Percentiles rank a stretch among this genome's conserved stretches.
phyloP scores from a whole-genome alignment of 2,329 filamentous ascomycete species.

The Xylariaceae sp. region DNA sequence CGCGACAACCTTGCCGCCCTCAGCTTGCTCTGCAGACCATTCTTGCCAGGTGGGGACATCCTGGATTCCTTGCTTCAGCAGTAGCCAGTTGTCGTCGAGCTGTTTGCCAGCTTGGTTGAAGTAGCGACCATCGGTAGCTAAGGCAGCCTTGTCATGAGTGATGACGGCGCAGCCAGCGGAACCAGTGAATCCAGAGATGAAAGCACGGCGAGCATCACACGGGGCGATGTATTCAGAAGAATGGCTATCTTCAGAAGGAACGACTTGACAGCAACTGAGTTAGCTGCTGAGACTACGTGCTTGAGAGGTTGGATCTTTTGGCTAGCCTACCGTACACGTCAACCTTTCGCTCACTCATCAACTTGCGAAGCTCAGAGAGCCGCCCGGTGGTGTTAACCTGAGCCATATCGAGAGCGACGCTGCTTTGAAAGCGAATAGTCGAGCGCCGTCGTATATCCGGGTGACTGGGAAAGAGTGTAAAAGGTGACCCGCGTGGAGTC shows the following conservation, averaged over 20 bases:
- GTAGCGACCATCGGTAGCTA: slow-evolving; percentile 95
- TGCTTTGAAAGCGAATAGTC: slow-evolving; percentile 32
- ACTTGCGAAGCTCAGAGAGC: slow-evolving; percentile 75
- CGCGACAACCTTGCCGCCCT: slow-evolving; percentile 84
- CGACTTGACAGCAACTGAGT: slow-evolving; percentile 63
- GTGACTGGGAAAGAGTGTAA: slow-evolving; percentile 6
- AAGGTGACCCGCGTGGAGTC: slow-evolving; percentile 5
- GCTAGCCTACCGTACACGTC: slow-evolving; percentile 83
- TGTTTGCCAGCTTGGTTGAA: slow-evolving; percentile 96
- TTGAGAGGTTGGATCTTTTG: slow-evolving; percentile 26
- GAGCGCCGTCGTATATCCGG: slow-evolving; percentile 12
- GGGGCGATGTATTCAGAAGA: slow-evolving; percentile 97
- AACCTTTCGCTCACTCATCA: slow-evolving; percentile 87
- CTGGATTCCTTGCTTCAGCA: slow-evolving; percentile 91
- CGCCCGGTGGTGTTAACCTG: slow-evolving; percentile 79
- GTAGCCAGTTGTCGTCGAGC: slow-evolving; percentile 87
- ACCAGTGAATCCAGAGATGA: slow-evolving; percentile 92
- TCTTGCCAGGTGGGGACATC: slow-evolving; percentile 98
- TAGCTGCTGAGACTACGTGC: slow-evolving; percentile 28
- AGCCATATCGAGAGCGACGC: slow-evolving; percentile 64
- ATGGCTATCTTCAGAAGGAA: slow-evolving; percentile 96
- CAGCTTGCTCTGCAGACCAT: slow-evolving; percentile 88
- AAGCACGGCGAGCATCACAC: slow-evolving; percentile 91
- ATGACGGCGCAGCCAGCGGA: slow-evolving; percentile 94
- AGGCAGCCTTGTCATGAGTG: slow-evolving; percentile 81